Conservation (phyloP, 2,329 filamentous ascomycete genomes). For the Fusarium continuum region DNA sequence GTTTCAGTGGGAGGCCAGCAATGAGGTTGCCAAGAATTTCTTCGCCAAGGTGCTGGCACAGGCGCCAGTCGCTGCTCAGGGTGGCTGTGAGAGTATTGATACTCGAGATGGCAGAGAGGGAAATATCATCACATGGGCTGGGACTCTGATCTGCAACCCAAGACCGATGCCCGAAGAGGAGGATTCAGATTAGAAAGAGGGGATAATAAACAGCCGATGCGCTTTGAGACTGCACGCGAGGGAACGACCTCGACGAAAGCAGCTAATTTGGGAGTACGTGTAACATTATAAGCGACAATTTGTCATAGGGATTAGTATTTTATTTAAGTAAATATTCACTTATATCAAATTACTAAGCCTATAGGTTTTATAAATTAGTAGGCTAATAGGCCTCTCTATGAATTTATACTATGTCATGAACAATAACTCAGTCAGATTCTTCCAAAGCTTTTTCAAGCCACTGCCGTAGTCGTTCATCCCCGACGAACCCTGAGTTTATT, state of each 20-base stretch:
- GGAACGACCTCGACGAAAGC: neutral
- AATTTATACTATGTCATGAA: too few species aligned
- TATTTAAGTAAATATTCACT: neutral
- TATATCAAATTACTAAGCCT: too few species aligned
- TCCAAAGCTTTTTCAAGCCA: neutral
- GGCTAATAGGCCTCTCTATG: too few species aligned
- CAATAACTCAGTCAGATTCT: too few species aligned
- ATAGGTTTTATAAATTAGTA: too few species aligned
- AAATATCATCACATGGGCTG: constrained; percentile 11
- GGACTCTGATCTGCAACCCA: constrained; percentile 9
- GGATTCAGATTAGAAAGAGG: constrained; percentile 9
- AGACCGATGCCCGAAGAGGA: constrained; percentile 3
- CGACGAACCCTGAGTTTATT: neutral
- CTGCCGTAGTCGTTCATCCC: neutral
- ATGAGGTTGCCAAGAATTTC: constrained; percentile 17
- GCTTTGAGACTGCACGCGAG: neutral
- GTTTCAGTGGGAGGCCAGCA: constrained; percentile 22
- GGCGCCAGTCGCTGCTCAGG: constrained; percentile 9
- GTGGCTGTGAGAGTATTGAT: constrained; percentile 29
- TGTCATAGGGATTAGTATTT: neutral
- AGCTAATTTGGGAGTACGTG: neutral
- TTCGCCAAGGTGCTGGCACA: constrained; percentile 29
- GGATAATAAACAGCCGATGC: too few species aligned
- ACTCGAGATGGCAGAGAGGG: constrained; percentile 20
- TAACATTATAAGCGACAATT: constrained; percentile 11